Evolutionary conservation across 495 filamentous ascomycete species (phyloP).

Genomic region (Trichocladium antarcticum): DNA sequence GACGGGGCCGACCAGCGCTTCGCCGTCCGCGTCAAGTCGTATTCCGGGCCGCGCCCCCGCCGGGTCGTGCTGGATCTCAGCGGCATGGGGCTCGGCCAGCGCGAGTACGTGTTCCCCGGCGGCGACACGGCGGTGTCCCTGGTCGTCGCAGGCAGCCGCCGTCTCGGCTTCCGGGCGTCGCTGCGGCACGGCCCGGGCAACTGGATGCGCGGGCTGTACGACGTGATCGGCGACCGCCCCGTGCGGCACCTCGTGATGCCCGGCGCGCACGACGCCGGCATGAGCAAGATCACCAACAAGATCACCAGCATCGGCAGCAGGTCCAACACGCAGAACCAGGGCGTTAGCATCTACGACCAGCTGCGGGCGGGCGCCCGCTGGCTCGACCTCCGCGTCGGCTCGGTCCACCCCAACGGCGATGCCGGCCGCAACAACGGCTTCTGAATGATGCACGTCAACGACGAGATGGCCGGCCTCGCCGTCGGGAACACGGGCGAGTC

Average conservation of each 20-base stretch:
- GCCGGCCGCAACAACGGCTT: conserved; percentile 9
- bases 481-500: conserved; percentile 23
- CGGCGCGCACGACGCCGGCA: conserved; percentile 24
- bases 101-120: conserved; percentile 20
- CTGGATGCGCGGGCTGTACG: conserved; percentile 27
- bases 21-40: conserved; percentile 9
- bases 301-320: conserved; percentile 13
- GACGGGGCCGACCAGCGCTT: conserved; percentile 17
- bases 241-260: conserved; percentile 25
- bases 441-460: conserved; percentile 16
- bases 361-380: conserved; percentile 20
- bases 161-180: conserved; percentile 20
- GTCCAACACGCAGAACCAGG: conserved; percentile 24
- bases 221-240: conserved; percentile 20
- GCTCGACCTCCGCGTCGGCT: conserved; percentile 24
- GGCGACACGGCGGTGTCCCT: conserved; percentile 17
- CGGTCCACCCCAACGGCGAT: conserved; percentile 10
- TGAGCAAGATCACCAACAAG: conserved; percentile 18
- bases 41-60: conserved; percentile 6
- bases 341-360: conserved; percentile 23
- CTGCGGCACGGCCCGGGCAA: conserved; percentile 18
- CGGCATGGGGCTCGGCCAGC: conserved; percentile 22
- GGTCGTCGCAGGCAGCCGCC: conserved; percentile 21
- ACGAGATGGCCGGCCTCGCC: conserved; percentile 7
- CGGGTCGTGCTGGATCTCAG: conserved; percentile 14